Base-by-base conservation (phyloP, 208 protist species). In the Acanthamoeba polyphaga region DNA sequence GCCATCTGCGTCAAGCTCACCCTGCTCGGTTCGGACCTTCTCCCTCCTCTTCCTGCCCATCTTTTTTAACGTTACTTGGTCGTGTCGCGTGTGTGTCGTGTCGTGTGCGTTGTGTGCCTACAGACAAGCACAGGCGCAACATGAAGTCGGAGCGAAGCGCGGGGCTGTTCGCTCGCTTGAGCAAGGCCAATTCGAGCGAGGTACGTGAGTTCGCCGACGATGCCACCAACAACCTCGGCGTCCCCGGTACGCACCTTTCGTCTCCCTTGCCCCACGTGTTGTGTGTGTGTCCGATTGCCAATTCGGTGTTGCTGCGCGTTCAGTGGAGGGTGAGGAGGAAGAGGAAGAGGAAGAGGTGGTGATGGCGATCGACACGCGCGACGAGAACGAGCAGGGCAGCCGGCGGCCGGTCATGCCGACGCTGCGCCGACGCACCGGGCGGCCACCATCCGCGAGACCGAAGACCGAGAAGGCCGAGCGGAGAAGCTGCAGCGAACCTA, bases 61-160 rank as follows among this genome's bases (percentile, higher is more conserved):
- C 72, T 80, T 29, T 68, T 22, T 68, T 34, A 9, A 32, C 27
- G 24, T 9, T 64, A 4, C 15, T 0, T 1, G 3, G 13, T 24
- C 58, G 58, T 64, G 19, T 24, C 46, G 46, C 12, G 46, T 49
- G 46, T 49, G 62, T 10, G 27, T 70, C 62, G 19, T 29, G 4
- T 29, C 8, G 19, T 15, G 9, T 24, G 62, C 29, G 43, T 9
- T 49, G 15, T 43, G 5, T 13, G 29, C 19, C 9, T 49, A 34
- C 74, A 84, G 74, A 84, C n/a, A 84, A 55, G 74, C 74, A 84
- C 74, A 27, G 74, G 9, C 74, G 74, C 17, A 84, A 53, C 43
- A 5, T 84, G 74, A 27, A 34, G 9, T 84, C 74, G 74, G 74
- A 46, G 17, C 32, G 74, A 22, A 84, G 74, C 46, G 46, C 74